Percentiles rank a stretch among this genome's conserved stretches.
Conservation (phyloP, 106 monocot species). For the Dactylorhiza incarnata region DNA sequence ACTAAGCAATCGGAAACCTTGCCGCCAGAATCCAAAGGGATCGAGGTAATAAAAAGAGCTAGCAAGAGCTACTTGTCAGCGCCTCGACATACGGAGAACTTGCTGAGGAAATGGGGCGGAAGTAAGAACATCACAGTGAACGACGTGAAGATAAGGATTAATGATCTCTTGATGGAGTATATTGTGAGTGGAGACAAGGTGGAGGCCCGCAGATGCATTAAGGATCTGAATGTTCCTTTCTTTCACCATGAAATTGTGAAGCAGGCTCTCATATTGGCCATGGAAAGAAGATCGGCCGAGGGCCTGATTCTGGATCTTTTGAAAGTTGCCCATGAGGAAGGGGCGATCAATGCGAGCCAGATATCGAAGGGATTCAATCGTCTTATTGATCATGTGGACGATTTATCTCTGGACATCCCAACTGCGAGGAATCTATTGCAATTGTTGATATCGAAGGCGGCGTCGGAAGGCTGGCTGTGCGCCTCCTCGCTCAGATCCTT, state of each 20-base stretch:
- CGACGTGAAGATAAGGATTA: conserved; percentile 46
- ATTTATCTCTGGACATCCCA: conserved; percentile 62
- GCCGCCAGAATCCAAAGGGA: conserved; percentile 42
- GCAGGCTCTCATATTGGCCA: conserved; percentile 43
- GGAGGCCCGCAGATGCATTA: conserved; percentile 71
- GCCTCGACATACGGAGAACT: conserved; percentile 53
- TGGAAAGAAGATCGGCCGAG: conserved; percentile 45
- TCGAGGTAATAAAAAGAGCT: conserved; percentile 56
- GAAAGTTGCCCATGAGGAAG: conserved; percentile 42
- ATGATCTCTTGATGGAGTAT: conserved; percentile 48
- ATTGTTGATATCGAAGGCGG: conserved; percentile 46
- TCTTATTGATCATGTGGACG: conserved; percentile 55
- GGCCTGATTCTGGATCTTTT: conserved; percentile 39
- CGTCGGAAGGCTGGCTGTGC: conserved; percentile 73
- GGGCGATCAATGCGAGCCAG: conserved; percentile 60
- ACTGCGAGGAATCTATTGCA: conserved; percentile 39
- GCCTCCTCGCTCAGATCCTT: conserved; percentile 47
- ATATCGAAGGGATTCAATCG: conserved; percentile 68
- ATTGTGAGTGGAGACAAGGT: conserved; percentile 34
- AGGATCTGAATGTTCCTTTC: conserved; percentile 50
- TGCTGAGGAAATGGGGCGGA: conserved; percentile 59
- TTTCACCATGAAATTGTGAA: conserved; percentile 85
- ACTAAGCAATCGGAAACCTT: conserved; percentile 26
- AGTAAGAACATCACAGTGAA: conserved; percentile 59
- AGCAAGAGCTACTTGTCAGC: conserved; percentile 61